Evolutionary conservation across 2,329 filamentous ascomycete species (phyloP), one percentile per base, ranked within the genome.

Genomic region (Zopfia rhizophila): DNA sequence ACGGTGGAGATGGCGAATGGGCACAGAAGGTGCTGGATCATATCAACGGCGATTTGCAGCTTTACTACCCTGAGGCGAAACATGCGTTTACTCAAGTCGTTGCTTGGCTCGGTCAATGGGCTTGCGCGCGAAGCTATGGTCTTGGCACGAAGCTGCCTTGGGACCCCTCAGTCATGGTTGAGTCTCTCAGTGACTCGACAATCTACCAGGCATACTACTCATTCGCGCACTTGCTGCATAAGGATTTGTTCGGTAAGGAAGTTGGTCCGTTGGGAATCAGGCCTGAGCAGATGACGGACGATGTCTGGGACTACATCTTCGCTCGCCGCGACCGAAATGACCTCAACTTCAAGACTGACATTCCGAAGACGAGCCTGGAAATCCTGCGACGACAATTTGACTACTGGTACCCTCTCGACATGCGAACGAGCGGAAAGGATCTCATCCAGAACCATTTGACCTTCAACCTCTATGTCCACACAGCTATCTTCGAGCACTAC

Each of bases 251-350:
- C 58, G 94, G 94, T 39, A 83, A 87, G 47, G 63, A 72, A 39
- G 42, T 58, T 16, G 68, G 68, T 2, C 56, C 63, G 24, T 58
- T 69, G 3, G 61, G 63, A 53, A 82, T 97, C 56, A 83, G 81
- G 30, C 78, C 91, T 1, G 90, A 94, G 46, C 91, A 97, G 73
- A 92, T 97, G 88, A 91, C 82, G 7, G 92, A 97, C 57, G 91
- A 95, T 61, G 90, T 96, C 33, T 99, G 92, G 91, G 93, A 99
- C 74, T 97, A 96, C 69, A 78, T 97, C 58, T 97, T 97, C 77
- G 87, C 84, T 68, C 85, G 90, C 45, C 84, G 85, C 13, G 86
- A 91, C 43, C 83, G 85, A 16, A 86, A 90, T 43, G 81, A 79
- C 51, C 82, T 92, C 19, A 84, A 87, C 12, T 76, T 90, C 25